Evolutionary conservation across 2,329 filamentous ascomycete species (phyloP), one percentile per base, ranked within the genome.

Genomic region (Parastagonospora avenae): DNA sequence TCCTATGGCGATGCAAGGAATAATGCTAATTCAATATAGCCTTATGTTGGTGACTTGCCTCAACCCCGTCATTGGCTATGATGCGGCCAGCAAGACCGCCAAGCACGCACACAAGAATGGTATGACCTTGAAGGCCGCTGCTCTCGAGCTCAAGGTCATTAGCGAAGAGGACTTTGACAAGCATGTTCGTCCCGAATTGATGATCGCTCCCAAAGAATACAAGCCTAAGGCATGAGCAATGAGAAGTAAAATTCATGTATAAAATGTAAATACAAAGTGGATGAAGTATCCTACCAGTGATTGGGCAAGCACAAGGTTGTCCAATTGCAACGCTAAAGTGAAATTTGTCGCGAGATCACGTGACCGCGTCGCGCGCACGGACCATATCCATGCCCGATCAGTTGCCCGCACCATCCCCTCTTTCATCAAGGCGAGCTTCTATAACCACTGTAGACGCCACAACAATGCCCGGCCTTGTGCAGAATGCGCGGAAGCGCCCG

Each of bases 41-140:
- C 84, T 99, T 67, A 99, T 99, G 94, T 85, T 97, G 62, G 94
- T 97, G 31, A 99, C 94, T 60, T 97, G 93, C 82, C 60, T 64
- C 24, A 66, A 67, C 54, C 57, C 55, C 47, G 54, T 62, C 42
- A 56, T 60, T 54, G 65, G 67, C 31, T 72, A 72, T 50, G 69
- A 72, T 42, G 61, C 63, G 24, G 69, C 69, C 24, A 66, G 62
- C 50, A 72, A 72, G 57, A 67, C 64, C 8, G 69, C 69, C 1
- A 72, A 72, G 87, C 95, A 99, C 72, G 94, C 94, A 12, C 94
- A 99, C 82, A 97, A 97, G 85, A 97, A 97, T 85, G 92, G 92
- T 30, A 79, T 93, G 44, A 97, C 92, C 19, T 84, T 99, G 52
- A 97, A 97, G 83, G 80, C 96, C 79, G 93, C 89, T 69, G 93